Evolutionary conservation across 208 protist genomes (phyloP).

Genomic region (Lotmaria passim): DNA sequence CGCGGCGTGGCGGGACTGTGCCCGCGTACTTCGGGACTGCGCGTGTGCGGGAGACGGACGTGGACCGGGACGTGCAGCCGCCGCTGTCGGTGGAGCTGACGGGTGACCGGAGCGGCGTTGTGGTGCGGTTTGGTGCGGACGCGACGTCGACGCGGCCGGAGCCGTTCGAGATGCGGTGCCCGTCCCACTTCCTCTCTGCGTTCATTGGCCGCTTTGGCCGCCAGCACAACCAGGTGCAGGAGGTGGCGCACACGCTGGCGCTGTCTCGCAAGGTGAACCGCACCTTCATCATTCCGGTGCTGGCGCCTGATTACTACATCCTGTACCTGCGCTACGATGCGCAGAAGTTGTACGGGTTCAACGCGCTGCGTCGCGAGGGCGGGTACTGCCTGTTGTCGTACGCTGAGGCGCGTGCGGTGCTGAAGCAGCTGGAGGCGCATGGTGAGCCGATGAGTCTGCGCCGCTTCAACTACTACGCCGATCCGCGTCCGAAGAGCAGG

Average conservation of each 20-base stretch:
- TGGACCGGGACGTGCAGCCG: constrained; percentile 12
- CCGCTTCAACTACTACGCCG: constrained; percentile 12
- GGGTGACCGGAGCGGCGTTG: background rate
- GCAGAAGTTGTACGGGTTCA: constrained; percentile 23
- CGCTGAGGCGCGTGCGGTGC: constrained; percentile 14
- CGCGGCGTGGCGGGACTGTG: background rate
- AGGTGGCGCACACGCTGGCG: constrained; percentile 16
- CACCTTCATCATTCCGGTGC: constrained; percentile 13
- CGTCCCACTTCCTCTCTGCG: constrained; percentile 17
- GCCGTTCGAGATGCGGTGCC: constrained; percentile 7
- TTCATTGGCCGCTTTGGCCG: constrained; percentile 22
- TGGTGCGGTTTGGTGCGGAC: constrained; percentile 9
- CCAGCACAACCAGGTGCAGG: constrained; percentile 27
- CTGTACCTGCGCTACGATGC: constrained; percentile 4
- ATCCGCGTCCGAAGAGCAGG: background rate
- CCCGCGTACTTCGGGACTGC: constrained; percentile 23
- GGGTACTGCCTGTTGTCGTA: constrained; percentile 21
- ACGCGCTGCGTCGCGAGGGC: constrained; percentile 22
- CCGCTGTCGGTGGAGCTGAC: constrained; percentile 2
- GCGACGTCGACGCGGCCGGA: background rate
- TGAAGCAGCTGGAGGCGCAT: constrained; percentile 2
- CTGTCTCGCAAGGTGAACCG: constrained; percentile 9
- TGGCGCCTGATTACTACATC: constrained; percentile 1
- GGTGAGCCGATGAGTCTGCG: background rate
- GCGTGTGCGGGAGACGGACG: constrained; percentile 5